Evolutionary conservation across 345 rosid genomes (phyloP).

Genomic region (Aurinia saxatilis): DNA sequence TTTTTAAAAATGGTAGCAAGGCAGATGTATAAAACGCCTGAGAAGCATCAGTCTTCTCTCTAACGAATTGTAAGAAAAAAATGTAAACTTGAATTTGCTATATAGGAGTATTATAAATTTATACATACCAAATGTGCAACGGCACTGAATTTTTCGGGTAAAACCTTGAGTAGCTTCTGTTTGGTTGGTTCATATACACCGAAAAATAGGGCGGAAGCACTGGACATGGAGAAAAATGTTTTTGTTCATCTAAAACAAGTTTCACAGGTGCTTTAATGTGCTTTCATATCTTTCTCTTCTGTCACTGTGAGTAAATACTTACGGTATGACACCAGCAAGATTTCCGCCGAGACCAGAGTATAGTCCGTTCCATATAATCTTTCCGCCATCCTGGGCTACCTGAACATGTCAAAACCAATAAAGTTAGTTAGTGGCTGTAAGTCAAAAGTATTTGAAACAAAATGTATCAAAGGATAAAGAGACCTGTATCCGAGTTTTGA

Average conservation of each 20-base stretch:
- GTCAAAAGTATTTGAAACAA: neutral
- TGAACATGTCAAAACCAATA: conserved; percentile 12
- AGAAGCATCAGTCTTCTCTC: neutral
- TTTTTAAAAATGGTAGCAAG: neutral
- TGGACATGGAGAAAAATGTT: conserved; percentile 16
- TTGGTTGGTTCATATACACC: conserved; percentile 69
- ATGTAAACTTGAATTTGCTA: neutral
- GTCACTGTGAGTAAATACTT: conserved; percentile 27
- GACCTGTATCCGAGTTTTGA: conserved; percentile 80
- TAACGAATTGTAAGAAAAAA: neutral
- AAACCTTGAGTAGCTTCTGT: conserved; percentile 42
- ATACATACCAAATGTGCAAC: conserved; percentile 53
- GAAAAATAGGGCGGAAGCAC: conserved; percentile 64
- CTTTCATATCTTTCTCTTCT: neutral
- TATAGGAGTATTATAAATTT: neutral
- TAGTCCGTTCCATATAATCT: conserved; percentile 56
- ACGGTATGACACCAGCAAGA: conserved; percentile 83
- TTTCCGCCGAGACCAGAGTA: conserved; percentile 88
- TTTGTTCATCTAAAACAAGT: conserved; percentile 8
- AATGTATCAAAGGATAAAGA: neutral
- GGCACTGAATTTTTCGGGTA: conserved; percentile 55
- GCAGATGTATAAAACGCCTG: neutral
- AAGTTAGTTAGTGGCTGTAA: neutral
- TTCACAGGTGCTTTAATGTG: neutral
- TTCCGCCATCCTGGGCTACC: conserved; percentile 69